These are phyloP conservation scores for Nicotiana rustica DNA, from an alignment of 305 asterid species.

Conservation along the genomic window DNA sequence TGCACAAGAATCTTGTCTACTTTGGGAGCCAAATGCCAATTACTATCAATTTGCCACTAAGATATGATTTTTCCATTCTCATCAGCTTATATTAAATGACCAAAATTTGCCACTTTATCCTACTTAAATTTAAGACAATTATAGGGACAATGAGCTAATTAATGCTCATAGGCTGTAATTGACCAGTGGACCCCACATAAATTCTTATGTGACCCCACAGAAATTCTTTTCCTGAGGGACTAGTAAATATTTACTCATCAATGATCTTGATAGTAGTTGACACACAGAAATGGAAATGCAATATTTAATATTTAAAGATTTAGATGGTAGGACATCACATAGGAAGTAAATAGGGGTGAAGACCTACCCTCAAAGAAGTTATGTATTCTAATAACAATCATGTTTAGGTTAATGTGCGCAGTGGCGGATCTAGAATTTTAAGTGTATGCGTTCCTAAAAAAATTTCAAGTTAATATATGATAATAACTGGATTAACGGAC, in stretches of 20 bases:
- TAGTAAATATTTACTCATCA: background rate
- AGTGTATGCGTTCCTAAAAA: too few relatives aligned
- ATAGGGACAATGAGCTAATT: background rate
- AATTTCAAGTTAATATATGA: too few relatives aligned
- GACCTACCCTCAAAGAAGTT: too few relatives aligned
- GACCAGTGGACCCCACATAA: background rate
- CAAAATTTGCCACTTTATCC: background rate
- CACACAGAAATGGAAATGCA: too few relatives aligned
- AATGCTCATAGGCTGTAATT: background rate
- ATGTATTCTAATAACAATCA: too few relatives aligned
- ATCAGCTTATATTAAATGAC: background rate
- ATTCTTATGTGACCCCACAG: background rate
- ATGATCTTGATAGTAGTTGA: too few relatives aligned
- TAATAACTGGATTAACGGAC: too few relatives aligned
- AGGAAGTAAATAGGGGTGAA: too few relatives aligned
- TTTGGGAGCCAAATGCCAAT: slow-evolving; percentile 9
- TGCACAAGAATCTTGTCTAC: background rate
- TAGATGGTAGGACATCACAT: too few relatives aligned
- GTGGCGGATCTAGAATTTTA: too few relatives aligned
- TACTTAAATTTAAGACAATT: background rate
- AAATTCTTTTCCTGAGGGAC: background rate
- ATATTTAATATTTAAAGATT: too few relatives aligned
- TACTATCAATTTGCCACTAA: slow-evolving; percentile 9
- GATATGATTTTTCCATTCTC: background rate
- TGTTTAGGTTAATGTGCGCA: too few relatives aligned